Base-by-base conservation (phyloP, 345 rosid genomes). In the Isatis tinctoria region DNA sequence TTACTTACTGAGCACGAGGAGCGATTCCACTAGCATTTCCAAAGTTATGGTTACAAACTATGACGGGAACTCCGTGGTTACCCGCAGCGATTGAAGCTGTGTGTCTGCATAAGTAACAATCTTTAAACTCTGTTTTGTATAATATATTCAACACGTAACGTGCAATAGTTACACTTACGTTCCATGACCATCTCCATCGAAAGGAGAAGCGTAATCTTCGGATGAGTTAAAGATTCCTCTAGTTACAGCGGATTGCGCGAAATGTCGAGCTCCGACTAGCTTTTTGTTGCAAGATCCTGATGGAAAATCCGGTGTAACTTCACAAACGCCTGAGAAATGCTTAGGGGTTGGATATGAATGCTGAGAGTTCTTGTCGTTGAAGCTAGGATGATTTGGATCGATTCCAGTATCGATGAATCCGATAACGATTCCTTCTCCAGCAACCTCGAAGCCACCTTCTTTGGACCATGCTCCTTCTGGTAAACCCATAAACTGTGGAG, bases 21-120 rank as follows among this genome's bases (percentile, higher is more conserved):
- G 99, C 97, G 86, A 94, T 86, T 76, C 98, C 98, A 74, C 97
- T 94, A 10, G 99, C 99, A 53, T 95, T 88, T 72, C 99, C 99
- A 73, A 95, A 92, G 84, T 75, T 58, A 82, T 90, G 90, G 10
- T 91, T 89, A n/a, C 96, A 82, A 52, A 95, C 96, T 45, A 88
- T 77, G 52, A 88, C 97, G 28, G 97, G 91, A 74, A 92, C 80
- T 51, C 99, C 99, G 60, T 92, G 96, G 83, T 92, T 95, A 66
- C 99, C 98, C 1, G 97, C 95, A 54, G 99, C 99, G 66, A 95
- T 84, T 18, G 99, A 86, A 75, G 96, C 96, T 27, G 97, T 95
- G 70, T 92, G 99, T 88, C 99, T 95, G 91, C 53, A 81, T 49
- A 27, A 45, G 71, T 47, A 68, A 60, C 41, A 41, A 53, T 22